A percentile compares a stretch with the other conserved stretches of the same genome.
Evolutionary conservation across 164 flowering plant species (phyloP).

Genomic region (Euptelea pleiosperma): DNA sequence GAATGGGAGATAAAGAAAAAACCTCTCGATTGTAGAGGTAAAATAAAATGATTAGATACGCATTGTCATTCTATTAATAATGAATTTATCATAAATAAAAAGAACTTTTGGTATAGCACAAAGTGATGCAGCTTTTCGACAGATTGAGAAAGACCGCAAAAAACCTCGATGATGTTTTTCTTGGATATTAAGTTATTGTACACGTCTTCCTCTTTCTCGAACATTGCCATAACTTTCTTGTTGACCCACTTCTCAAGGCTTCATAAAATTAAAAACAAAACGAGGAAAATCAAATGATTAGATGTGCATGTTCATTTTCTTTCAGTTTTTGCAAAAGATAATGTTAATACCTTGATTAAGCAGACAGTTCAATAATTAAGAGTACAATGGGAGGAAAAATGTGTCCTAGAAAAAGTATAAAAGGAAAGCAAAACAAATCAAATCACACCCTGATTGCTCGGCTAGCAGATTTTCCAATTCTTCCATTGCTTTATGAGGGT

Average conservation of each 20-base stretch:
- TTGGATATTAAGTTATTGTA: too few species aligned
- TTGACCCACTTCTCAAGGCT: constrained; percentile 94
- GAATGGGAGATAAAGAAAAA: neutral
- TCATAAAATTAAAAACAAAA: too few species aligned
- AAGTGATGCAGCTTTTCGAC: too few species aligned
- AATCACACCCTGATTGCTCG: constrained; percentile 65
- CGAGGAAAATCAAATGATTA: neutral
- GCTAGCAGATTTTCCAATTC: constrained; percentile 70
- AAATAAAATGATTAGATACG: neutral
- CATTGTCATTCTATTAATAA: neutral
- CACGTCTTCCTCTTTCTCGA: too few species aligned
- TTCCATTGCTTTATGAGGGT: constrained; percentile 63
- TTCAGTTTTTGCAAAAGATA: too few species aligned
- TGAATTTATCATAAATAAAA: too few species aligned
- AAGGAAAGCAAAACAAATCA: neutral
- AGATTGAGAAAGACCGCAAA: constrained; percentile 10
- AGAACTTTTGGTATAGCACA: too few species aligned
- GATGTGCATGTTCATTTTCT: neutral
- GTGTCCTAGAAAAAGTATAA: neutral
- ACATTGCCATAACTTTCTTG: too few species aligned
- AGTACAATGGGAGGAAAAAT: neutral
- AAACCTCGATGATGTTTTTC: too few species aligned
- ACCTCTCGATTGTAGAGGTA: too few species aligned
- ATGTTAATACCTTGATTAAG: neutral
- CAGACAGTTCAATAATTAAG: neutral